phyloP scores from a whole-genome alignment of 495 filamentous ascomycete genomes.

The Xylaria scruposa region DNA sequence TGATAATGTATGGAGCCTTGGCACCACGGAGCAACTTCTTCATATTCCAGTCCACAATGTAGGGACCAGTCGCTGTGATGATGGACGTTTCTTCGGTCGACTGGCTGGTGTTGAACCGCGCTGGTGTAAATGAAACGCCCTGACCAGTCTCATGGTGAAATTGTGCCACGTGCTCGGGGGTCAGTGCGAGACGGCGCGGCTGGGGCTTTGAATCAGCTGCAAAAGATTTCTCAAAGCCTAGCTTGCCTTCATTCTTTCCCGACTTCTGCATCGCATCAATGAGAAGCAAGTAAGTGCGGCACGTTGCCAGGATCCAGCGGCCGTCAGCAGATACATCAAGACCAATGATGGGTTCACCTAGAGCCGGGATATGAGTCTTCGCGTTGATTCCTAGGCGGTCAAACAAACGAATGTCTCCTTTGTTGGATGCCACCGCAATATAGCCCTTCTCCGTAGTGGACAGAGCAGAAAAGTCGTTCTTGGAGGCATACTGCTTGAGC shows the following conservation, averaged over 20 bases:
- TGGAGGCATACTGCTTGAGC: conserved; percentile 92
- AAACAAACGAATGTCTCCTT: conserved; percentile 96
- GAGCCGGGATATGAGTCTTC: conserved; percentile 94
- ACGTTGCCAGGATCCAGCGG: conserved; percentile 93
- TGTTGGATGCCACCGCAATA: conserved; percentile 94
- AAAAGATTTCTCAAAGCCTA: conserved; percentile 94
- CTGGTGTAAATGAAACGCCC: conserved; percentile 84
- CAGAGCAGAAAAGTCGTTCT: conserved; percentile 94
- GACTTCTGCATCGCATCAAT: conserved; percentile 89
- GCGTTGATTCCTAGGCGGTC: conserved; percentile 96
- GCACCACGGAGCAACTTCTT: conserved; percentile 80
- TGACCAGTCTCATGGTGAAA: conserved; percentile 94
- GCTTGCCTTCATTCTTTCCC: conserved; percentile 96
- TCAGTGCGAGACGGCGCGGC: conserved; percentile 85
- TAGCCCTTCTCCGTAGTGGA: conserved; percentile 96
- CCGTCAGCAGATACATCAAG: conserved; percentile 94
- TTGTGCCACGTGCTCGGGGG: conserved; percentile 90
- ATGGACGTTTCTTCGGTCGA: conserved; percentile 85
- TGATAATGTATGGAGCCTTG: conserved; percentile 92
- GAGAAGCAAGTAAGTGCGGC: conserved; percentile 91
- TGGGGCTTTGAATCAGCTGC: conserved; percentile 92
- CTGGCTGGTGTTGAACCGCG: conserved; percentile 91
- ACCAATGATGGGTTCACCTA: conserved; percentile 94
- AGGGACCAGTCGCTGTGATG: conserved; percentile 95
- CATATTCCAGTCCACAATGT: conserved; percentile 95